Base-by-base conservation (phyloP, 1,284 basidiomycete species). In the Fomitopsis betulina region DNA sequence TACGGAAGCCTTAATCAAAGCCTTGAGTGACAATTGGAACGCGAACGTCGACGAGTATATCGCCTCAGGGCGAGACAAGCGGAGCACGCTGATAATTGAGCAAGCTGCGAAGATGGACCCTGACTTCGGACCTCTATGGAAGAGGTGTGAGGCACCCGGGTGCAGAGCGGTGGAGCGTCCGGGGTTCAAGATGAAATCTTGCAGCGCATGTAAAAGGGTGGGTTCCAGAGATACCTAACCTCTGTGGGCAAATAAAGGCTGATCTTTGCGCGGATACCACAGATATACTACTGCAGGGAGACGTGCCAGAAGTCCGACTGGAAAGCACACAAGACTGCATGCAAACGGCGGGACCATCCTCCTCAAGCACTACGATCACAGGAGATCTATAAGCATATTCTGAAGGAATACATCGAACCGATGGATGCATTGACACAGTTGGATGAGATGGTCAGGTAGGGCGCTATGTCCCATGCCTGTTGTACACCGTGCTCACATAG, bases 31-130 rank as follows among this genome's bases (percentile, higher is more conserved):
- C 1, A 9, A 10, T n/a, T 65, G 64, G 64, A 63, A 63, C 39
- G 23, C n/a, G 4, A 32, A 25, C 0, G 58, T 64, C 10, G 62
- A 65, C 30, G 23, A 47, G 4, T 65, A 65, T 37, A 65, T 63
- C 37, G 50, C 56, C 12, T 17, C 15, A 6, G 43, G 56, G 8
- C 19, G 3, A 7, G 62, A 65, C 55, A 5, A 13, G 5, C 58
- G 62, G 4, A 42, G 51, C 5, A 32, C 19, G 19, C 25, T 39
- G 19, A 52, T 60, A n/a, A 64, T 65, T 19, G 64, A 61, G 54
- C 19, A 55, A 10, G 45, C 33, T 5, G 55, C 58, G n/a, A 65
- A 64, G 57, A 38, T 65, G 12, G 64, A 56, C 8, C 9, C 51
- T 9, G 53, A 60, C 43, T 57, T 56, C 23, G 62, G 60, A 13